Conservation (phyloP, 192 early-diverging fungal genomes). For the Haplosporangium gracile region DNA sequence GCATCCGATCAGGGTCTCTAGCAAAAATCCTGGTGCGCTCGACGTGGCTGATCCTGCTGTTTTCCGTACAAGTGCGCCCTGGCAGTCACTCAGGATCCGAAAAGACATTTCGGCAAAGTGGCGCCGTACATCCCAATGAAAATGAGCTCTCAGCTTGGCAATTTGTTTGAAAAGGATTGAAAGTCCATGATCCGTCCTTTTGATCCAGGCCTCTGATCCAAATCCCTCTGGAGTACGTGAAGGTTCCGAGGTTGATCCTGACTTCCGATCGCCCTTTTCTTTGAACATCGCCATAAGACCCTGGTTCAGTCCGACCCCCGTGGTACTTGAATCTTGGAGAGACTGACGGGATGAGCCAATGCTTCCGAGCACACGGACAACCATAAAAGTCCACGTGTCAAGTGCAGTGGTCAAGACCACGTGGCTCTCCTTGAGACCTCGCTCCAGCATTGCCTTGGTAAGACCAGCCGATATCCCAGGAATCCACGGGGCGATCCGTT, state of each 20-base stretch:
- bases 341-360: background rate
- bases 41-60: background rate
- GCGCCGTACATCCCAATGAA: slow-evolving; percentile 39
- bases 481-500: slow-evolving; percentile 18
- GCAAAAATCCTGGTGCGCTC: slow-evolving; percentile 27
- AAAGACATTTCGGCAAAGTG: slow-evolving; percentile 30
- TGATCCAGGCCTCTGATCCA: slow-evolving; percentile 29
- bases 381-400: slow-evolving; percentile 35
- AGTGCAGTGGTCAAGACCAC: slow-evolving; percentile 11
- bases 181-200: slow-evolving; percentile 17
- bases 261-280: background rate
- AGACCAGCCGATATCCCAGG: slow-evolving; percentile 35
- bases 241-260: background rate
- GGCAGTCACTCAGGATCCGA: slow-evolving; percentile 29
- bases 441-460: slow-evolving; percentile 18
- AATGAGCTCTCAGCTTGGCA: slow-evolving; percentile 16
- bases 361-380: slow-evolving; percentile 16
- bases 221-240: background rate
- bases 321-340: background rate
- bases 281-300: slow-evolving; percentile 39
- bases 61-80: background rate
- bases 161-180: slow-evolving; percentile 32
- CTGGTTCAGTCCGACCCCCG: background rate
- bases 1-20: slow-evolving; percentile 39
- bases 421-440: slow-evolving; percentile 49